phyloP scores from a whole-genome alignment of 208 protist genomes.

The Naegleria lovaniensis region DNA sequence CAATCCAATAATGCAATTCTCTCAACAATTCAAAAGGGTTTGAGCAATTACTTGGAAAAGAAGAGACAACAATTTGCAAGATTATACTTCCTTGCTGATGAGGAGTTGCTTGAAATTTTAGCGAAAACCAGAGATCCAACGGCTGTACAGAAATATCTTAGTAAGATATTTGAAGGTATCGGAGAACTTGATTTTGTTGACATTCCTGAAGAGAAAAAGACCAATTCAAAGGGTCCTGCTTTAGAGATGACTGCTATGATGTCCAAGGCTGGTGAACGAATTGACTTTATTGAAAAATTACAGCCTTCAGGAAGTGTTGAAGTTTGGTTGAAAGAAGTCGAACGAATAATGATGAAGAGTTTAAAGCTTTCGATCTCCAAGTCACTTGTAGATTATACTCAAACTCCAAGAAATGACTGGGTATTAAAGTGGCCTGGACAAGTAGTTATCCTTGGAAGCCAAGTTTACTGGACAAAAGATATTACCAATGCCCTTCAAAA shows the following conservation, averaged over 20 bases:
- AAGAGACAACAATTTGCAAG: constrained; percentile 85
- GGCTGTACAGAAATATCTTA: constrained; percentile 85
- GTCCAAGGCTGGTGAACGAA: constrained; percentile 49
- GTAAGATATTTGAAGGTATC: constrained; percentile 92
- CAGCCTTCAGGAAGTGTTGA: constrained; percentile 55
- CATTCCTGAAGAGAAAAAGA: constrained; percentile 19
- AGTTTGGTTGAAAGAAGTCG: constrained; percentile 55
- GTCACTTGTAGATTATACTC: constrained; percentile 38
- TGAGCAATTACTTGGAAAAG: constrained; percentile 92
- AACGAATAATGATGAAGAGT: constrained; percentile 47
- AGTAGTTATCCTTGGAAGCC: constrained; percentile 75
- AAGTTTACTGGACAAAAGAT: constrained; percentile 88
- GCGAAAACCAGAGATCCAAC: constrained; percentile 88
- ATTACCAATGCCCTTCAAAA: constrained; percentile 73
- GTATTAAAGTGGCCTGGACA: constrained; percentile 80
- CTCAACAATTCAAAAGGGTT: constrained; percentile 88
- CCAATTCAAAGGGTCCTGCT: neutral
- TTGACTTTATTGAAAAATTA: constrained; percentile 44
- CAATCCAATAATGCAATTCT: constrained; percentile 76
- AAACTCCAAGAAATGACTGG: constrained; percentile 67
- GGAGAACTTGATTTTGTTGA: constrained; percentile 62
- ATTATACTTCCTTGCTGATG: constrained; percentile 86
- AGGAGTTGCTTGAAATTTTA: constrained; percentile 87
- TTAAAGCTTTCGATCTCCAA: constrained; percentile 38
- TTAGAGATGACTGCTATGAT: constrained; percentile 48